Conservation (phyloP, 495 filamentous ascomycete species). For the Hypoxylon fuscum region DNA sequence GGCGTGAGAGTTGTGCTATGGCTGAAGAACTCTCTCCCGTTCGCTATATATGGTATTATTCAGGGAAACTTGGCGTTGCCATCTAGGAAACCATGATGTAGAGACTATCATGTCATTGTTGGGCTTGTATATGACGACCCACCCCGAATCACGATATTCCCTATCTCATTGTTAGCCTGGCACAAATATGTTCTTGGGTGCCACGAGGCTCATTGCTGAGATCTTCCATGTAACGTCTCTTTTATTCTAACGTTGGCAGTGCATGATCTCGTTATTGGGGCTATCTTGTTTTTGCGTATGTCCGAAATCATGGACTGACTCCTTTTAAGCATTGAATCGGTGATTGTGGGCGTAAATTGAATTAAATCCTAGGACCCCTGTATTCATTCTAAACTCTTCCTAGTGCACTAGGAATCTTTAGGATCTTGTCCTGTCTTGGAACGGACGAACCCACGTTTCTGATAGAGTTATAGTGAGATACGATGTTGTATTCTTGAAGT, state of each 20-base stretch:
- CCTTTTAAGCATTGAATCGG: background rate
- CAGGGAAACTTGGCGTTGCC: constrained; percentile 56
- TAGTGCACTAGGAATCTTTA: too few species aligned
- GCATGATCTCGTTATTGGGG: constrained; percentile 55
- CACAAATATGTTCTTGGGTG: constrained; percentile 26
- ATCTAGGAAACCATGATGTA: constrained; percentile 57
- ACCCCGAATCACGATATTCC: constrained; percentile 57
- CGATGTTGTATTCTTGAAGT: too few species aligned
- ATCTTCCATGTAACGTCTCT: constrained; percentile 48
- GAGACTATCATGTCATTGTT: constrained; percentile 50
- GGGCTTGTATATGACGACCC: constrained; percentile 45
- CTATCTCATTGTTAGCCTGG: constrained; percentile 45
- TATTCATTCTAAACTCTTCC: too few species aligned
- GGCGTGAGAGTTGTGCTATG: constrained; percentile 37
- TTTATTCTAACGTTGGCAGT: constrained; percentile 48
- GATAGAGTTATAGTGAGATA: too few species aligned
- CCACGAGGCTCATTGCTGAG: constrained; percentile 46
- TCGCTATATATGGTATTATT: constrained; percentile 55
- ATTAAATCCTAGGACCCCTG: too few species aligned
- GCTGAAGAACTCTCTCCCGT: constrained; percentile 11
- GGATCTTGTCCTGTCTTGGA: too few species aligned
- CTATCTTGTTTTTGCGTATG: constrained; percentile 33
- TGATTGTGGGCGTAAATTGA: background rate
- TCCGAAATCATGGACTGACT: constrained; percentile 21
- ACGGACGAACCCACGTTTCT: too few species aligned